These are phyloP conservation scores for Neurospora sp. DNA, from an alignment of 2,329 filamentous ascomycete genomes.

Conservation along the genomic window DNA sequence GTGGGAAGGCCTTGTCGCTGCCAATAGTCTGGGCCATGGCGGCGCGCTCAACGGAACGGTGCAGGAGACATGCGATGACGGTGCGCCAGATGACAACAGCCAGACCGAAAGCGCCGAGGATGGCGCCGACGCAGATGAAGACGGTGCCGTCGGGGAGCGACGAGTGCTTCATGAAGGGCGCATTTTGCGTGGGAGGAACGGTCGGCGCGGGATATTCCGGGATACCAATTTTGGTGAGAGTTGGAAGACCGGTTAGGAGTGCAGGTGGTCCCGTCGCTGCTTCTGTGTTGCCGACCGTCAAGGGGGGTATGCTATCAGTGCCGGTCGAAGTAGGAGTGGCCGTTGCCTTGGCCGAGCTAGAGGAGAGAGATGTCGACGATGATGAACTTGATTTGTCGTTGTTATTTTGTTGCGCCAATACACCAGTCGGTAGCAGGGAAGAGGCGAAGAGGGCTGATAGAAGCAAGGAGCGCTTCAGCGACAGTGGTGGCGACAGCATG, in stretches of 20 bases:
- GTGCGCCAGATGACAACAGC: slow-evolving; percentile 82
- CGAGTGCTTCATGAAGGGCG: slow-evolving; percentile 87
- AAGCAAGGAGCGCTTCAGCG: slow-evolving; percentile 25
- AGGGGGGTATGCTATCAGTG: slow-evolving; percentile 10
- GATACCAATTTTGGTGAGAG: slow-evolving; percentile 30
- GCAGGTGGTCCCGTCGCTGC: slow-evolving; percentile 3
- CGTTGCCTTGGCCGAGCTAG: not conserved
- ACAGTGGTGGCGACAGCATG: slow-evolving; percentile 22
- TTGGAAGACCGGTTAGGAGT: slow-evolving; percentile 28
- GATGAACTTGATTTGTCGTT: slow-evolving; percentile 4
- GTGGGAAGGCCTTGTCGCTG: slow-evolving; percentile 59
- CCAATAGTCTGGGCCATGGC: slow-evolving; percentile 63
- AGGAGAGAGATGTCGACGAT: not conserved
- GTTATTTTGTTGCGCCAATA: slow-evolving; percentile 18
- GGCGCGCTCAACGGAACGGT: slow-evolving; percentile 80
- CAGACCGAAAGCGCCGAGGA: slow-evolving; percentile 72
- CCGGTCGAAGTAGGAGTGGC: slow-evolving; percentile 15
- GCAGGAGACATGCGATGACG: slow-evolving; percentile 81
- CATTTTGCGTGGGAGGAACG: slow-evolving; percentile 73
- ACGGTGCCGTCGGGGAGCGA: slow-evolving; percentile 83
- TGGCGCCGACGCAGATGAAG: slow-evolving; percentile 88
- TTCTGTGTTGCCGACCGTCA: slow-evolving; percentile 2
- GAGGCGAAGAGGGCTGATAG: slow-evolving; percentile 19
- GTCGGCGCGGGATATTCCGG: slow-evolving; percentile 59
- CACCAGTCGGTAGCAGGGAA: slow-evolving; percentile 3